Percentiles rank a stretch among this genome's conserved stretches.
phyloP scores from a whole-genome alignment of 345 rosid species.

The Salix purpurea region DNA sequence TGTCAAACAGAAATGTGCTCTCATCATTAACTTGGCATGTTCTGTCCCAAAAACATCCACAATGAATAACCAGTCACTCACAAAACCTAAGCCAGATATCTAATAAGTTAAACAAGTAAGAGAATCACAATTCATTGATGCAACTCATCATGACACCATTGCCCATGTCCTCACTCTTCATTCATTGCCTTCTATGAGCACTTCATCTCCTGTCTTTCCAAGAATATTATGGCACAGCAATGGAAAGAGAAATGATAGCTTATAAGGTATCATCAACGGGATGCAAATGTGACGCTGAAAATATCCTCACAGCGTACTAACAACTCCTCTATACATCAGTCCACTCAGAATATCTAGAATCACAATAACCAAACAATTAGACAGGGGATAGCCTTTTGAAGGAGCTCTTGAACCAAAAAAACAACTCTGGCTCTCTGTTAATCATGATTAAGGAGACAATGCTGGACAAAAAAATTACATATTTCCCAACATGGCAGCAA shows the following conservation, averaged over 20 bases:
- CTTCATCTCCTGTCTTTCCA: background rate
- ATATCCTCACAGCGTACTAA: background rate
- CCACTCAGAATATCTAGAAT: background rate
- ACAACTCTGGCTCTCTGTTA: too few relatives aligned
- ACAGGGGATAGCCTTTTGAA: background rate
- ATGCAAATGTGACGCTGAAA: background rate
- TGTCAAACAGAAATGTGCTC: too few relatives aligned
- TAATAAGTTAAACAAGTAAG: background rate
- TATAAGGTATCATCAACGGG: background rate
- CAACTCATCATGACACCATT: background rate
- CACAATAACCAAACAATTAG: background rate
- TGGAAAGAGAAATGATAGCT: background rate
- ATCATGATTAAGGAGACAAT: too few relatives aligned
- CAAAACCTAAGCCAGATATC: background rate
- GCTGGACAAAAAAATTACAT: too few relatives aligned
- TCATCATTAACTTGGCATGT: too few relatives aligned
- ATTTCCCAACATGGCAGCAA: background rate
- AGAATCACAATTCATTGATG: background rate
- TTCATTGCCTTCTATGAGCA: too few relatives aligned
- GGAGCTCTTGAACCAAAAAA: background rate
- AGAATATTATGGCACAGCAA: background rate
- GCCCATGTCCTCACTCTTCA: background rate
- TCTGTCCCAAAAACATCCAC: too few relatives aligned
- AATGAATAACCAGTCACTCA: too few relatives aligned
- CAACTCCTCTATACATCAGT: background rate